Evolutionary conservation across 768 basidiomycete species (phyloP).

Genomic region (Serendipita vermifera): DNA sequence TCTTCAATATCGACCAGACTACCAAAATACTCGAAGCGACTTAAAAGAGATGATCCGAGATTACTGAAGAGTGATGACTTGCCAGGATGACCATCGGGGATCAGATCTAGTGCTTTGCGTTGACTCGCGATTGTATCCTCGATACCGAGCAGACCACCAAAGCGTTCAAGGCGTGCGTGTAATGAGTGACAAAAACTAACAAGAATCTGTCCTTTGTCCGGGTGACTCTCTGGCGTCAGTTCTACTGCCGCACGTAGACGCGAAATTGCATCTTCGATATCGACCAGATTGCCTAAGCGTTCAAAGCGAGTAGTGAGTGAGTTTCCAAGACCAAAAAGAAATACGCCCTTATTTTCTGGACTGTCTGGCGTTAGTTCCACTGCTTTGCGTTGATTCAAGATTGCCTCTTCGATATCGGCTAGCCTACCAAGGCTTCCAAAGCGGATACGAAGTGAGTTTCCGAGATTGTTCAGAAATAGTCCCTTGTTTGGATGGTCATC

Average conservation of each 20-base stretch:
- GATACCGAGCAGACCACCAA: no score
- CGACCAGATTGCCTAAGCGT: slow-evolving; percentile 8
- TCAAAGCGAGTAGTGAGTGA: slow-evolving; percentile 12
- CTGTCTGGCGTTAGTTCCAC: slow-evolving; percentile 13
- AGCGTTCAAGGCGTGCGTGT: no score
- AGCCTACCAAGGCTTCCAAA: slow-evolving; percentile 13
- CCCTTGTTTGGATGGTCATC: slow-evolving; percentile 13
- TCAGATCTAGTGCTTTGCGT: slow-evolving; percentile 12
- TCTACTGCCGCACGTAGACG: slow-evolving; percentile 2
- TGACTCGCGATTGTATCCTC: no score
- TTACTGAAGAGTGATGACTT: slow-evolving; percentile 7
- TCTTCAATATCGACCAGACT: slow-evolving; percentile 11
- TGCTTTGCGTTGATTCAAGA: not conserved
- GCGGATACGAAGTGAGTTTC: slow-evolving; percentile 1
- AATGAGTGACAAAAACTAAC: no score
- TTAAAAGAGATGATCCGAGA: slow-evolving; percentile 12
- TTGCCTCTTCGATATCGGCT: not conserved
- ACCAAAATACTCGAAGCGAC: slow-evolving; percentile 10
- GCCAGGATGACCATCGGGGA: slow-evolving; percentile 12
- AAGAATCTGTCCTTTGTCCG: no score
- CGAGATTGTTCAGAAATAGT: slow-evolving; percentile 11
- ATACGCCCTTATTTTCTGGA: slow-evolving; percentile 8
- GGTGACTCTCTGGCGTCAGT: slow-evolving; percentile 12
- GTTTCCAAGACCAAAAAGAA: slow-evolving; percentile 13
- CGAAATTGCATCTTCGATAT: slow-evolving; percentile 12